Evolutionary conservation across 2,329 filamentous ascomycete genomes (phyloP), one percentile per base, ranked within the genome.

Genomic region (Mycocentrospora acerina): DNA sequence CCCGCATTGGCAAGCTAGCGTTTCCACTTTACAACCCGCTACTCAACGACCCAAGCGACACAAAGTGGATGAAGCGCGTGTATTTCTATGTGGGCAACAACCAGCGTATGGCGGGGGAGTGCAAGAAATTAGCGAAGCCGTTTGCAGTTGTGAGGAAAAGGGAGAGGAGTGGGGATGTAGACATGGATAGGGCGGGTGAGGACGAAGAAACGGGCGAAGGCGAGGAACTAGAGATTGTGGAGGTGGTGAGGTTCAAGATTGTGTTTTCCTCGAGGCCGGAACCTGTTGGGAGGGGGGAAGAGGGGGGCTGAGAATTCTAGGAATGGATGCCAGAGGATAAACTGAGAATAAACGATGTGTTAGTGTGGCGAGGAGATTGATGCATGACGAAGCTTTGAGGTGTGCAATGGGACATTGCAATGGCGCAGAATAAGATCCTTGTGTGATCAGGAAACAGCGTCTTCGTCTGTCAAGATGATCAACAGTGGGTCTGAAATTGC

Each of bases 11-110:
- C 22, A 82, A 80, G 39, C 76, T 95, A 19, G 78, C 85, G 22
- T 95, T 95, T 57, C 89, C 89, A 2, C 78, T 88, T 54, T 88
- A 90, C 63, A 74, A 80, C 35, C 68, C 79, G 7, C 31, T 36
- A 4, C 32, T 51, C 24, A 71, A 78, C 18, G 69, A 66, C 38
- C 50, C 65, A 0, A 73, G 72, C 12, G 78, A 81, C 53, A 83
- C 80, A 0, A 79, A 78, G 8, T 96, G 90, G 90, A 95, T 91
- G 87, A 94, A 90, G 69, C 78, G 81, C 24, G 89, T 91, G 18
- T 88, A 95, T 60, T 72, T 97, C 32, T 95, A 91, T 62, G 80
- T 97, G 4, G 93, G 91, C 5, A 81, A 85, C 59, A 86, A 96
- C 64, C 93, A 97, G 71, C 79, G 90, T 44, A 78, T 97, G 61